Evolutionary conservation across 2,329 filamentous ascomycete species (phyloP).

Genomic region (Aspergillaceae sp.): DNA sequence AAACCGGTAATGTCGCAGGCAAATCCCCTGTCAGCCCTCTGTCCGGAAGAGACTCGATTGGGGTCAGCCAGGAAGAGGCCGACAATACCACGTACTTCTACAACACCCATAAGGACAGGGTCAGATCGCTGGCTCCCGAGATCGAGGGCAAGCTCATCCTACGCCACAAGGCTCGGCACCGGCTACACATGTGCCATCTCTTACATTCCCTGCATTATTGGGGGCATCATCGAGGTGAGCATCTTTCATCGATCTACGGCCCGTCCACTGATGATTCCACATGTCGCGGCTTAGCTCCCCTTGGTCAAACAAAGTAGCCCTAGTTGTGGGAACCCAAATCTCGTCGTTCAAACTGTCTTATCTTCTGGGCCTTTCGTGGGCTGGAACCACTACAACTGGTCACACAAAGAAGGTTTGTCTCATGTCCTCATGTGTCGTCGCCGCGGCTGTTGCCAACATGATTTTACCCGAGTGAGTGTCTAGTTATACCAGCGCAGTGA

Average conservation of each 20-base stretch:
- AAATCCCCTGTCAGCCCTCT: too few species aligned
- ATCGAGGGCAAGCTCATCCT: slow-evolving; percentile 2
- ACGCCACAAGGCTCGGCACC: slow-evolving; percentile 3
- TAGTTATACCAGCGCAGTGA: not conserved
- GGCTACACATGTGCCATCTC: slow-evolving; percentile 5
- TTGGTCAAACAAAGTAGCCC: slow-evolving; percentile 20
- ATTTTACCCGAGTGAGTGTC: slow-evolving; percentile 20
- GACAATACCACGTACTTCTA: slow-evolving; percentile 5
- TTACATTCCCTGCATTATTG: slow-evolving; percentile 4
- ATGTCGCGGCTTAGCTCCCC: not conserved
- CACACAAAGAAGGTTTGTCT: slow-evolving; percentile 6
- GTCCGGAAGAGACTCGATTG: too few species aligned
- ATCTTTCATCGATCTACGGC: too few species aligned
- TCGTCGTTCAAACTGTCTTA: slow-evolving; percentile 24
- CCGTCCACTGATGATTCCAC: too few species aligned
- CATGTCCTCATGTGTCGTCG: slow-evolving; percentile 6
- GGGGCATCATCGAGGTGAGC: slow-evolving; percentile 2
- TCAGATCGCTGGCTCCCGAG: slow-evolving; percentile 1
- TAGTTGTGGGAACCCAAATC: slow-evolving; percentile 21
- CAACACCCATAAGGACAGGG: slow-evolving; percentile 3
- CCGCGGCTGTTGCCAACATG: slow-evolving; percentile 12
- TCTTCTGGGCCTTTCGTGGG: slow-evolving; percentile 19
- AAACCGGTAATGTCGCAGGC: too few species aligned
- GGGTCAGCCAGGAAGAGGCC: slow-evolving; percentile 1
- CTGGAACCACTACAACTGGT: slow-evolving; percentile 6